These are phyloP conservation scores for Solanum lycopersicoides DNA, from an alignment of 257 asterid genomes.

Conservation along the genomic window DNA sequence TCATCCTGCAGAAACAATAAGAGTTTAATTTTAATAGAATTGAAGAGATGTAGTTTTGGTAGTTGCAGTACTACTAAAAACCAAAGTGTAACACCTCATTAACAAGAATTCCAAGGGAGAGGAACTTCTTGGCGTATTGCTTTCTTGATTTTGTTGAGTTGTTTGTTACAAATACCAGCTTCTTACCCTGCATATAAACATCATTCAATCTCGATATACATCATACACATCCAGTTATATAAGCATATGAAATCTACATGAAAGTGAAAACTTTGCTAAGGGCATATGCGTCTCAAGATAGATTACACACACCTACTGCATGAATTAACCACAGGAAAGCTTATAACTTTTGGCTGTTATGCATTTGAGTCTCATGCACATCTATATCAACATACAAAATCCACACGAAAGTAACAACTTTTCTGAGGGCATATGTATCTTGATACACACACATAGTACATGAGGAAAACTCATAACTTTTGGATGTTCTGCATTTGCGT, in stretches of 20 bases:
- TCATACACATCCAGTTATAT: background rate
- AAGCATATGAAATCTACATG: background rate
- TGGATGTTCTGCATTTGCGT: background rate
- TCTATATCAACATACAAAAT: background rate
- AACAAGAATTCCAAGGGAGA: constrained; percentile 69
- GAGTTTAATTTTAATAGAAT: background rate
- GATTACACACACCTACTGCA: background rate
- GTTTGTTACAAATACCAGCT: constrained; percentile 85
- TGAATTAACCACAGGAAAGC: background rate
- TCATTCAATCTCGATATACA: background rate
- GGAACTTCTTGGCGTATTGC: constrained; percentile 66
- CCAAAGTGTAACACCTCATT: constrained; percentile 37
- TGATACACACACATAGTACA: background rate
- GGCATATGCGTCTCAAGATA: background rate
- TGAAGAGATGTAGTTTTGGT: background rate
- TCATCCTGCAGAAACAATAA: constrained; percentile 53
- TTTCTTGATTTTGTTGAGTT: constrained; percentile 83
- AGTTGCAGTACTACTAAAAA: background rate
- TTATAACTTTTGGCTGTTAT: background rate
- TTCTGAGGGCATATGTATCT: background rate
- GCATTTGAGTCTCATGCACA: background rate
- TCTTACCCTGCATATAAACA: constrained; percentile 53
- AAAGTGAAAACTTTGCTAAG: background rate
- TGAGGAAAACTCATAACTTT: background rate
- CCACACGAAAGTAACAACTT: background rate